Evolutionary conservation across 2,329 filamentous ascomycete genomes (phyloP), one percentile per base, ranked within the genome.

Genomic region (Fusarium foetens): DNA sequence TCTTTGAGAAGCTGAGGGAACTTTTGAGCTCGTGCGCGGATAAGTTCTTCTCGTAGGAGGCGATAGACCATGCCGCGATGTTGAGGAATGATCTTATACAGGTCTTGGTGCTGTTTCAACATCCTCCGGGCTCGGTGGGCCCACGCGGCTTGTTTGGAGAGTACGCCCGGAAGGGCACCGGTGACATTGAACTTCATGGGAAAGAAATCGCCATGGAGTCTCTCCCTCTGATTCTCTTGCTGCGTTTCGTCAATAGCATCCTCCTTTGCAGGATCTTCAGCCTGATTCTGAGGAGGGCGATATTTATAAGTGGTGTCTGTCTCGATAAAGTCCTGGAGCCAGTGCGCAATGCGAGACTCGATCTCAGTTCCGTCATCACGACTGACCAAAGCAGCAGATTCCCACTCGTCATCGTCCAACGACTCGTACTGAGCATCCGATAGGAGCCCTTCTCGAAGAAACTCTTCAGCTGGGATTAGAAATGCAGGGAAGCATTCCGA

Each of bases 41-140:
- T 87, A 3, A 89, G 80, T 57, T 84, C 79, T 3, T 84, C 80
- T 72, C 91, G 89, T 61, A 95, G 86, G 61, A 88, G 83, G 46
- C 88, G 87, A 79, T 95, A 97, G 0, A 95, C 83, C 1, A 85
- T 83, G 1, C 91, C 91, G 10, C 94, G 89, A 23, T 86, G 79
- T 6, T 81, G 79, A 1, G 80, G 74, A 0, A 86, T 84, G 16
- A 95, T 87, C 0, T 86, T 83, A 81, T 89, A 93, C 21, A 95
- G 79, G 72, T 95, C 86, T 1, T 83, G 54, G 27, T 73, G 33
- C 5, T 29, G 55, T 1, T 21, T 21, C 17, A 80, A 51, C 5
- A 68, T 27, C 6, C 60, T 68, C 17, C 46, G 43, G 14, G 74
- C 76, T 39, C 62, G 63, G n/a, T 63, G 39, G 10, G 19, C 36